A percentile compares a stretch with the other conserved stretches of the same genome.
These are phyloP conservation scores for Gigaspora rosea DNA, from an alignment of 192 early-diverging fungal species.

Conservation along the genomic window DNA sequence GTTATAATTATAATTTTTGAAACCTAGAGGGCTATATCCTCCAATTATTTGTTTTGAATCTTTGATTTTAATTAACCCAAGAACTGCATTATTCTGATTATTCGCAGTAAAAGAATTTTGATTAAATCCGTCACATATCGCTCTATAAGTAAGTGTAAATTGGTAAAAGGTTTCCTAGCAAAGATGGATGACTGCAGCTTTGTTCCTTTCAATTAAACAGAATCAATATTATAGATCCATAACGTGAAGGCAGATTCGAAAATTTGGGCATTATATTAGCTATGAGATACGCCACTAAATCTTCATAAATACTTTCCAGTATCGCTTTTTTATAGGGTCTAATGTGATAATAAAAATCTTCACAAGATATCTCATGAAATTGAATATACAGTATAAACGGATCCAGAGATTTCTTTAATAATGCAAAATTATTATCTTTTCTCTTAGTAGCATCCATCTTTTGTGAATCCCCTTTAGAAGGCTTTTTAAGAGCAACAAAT, in stretches of 20 bases:
- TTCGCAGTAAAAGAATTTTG: not conserved
- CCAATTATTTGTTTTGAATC: not conserved
- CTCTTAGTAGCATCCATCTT: no score
- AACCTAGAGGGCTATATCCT: not conserved
- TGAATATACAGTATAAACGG: not conserved
- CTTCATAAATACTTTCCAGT: not conserved
- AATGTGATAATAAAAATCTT: slow-evolving; percentile 2
- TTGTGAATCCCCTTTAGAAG: not conserved
- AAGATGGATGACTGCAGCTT: not conserved
- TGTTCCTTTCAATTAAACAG: not conserved
- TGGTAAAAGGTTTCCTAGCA: not conserved
- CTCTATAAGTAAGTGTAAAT: slow-evolving; percentile 12
- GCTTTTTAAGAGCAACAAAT: no score
- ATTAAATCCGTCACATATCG: slow-evolving; percentile 2
- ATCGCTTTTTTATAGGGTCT: not conserved
- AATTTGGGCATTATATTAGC: no score
- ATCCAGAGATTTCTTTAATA: slow-evolving; percentile 1
- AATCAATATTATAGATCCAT: no score
- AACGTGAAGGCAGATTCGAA: no score
- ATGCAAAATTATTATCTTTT: not conserved
- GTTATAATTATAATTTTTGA: not conserved
- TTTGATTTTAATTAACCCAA: not conserved
- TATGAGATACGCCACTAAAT: not conserved
- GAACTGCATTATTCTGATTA: not conserved
- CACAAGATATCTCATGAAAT: not conserved